Evolutionary conservation across 192 early-diverging fungal genomes (phyloP).

Genomic region (Coemansia nantahalensis): DNA sequence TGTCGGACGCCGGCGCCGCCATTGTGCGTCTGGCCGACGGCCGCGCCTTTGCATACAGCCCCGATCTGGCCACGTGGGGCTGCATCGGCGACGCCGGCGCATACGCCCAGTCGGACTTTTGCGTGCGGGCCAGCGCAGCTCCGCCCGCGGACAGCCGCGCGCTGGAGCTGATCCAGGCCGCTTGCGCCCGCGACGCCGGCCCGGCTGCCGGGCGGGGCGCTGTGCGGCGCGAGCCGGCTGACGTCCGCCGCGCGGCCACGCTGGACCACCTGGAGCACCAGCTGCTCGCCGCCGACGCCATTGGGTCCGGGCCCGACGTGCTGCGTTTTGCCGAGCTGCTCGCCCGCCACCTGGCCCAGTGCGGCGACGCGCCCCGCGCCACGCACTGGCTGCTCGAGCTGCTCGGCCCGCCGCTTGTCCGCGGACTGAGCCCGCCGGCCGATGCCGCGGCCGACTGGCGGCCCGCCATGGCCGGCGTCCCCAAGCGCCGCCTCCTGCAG

Average conservation of each 20-base stretch:
- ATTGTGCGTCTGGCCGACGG: slow-evolving; percentile 27
- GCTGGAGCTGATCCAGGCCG: slow-evolving; percentile 2
- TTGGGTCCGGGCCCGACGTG: slow-evolving; percentile 22
- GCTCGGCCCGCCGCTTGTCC: slow-evolving; percentile 39
- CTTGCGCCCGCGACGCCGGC: neutral
- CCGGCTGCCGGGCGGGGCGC: too few species aligned
- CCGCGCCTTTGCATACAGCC: slow-evolving; percentile 18
- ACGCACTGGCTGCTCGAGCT: slow-evolving; percentile 31
- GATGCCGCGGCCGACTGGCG: slow-evolving; percentile 7
- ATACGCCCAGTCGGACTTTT: slow-evolving; percentile 25
- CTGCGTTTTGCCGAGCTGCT: slow-evolving; percentile 18
- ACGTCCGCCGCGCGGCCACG: slow-evolving; percentile 12
- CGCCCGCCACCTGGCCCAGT: slow-evolving; percentile 12
- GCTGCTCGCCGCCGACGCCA: slow-evolving; percentile 10
- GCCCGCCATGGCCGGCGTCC: slow-evolving; percentile 39
- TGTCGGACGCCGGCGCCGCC: slow-evolving; percentile 8
- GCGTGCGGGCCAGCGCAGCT: neutral
- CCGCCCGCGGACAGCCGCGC: neutral
- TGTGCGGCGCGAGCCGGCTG: too few species aligned
- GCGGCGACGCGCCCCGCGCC: slow-evolving; percentile 7
- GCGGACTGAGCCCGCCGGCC: neutral
- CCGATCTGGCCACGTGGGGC: slow-evolving; percentile 18
- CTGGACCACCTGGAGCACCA: slow-evolving; percentile 52
- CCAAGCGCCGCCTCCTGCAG: slow-evolving; percentile 65
- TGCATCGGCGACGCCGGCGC: slow-evolving; percentile 19